Conservation (phyloP, 805 yeast genomes). For the Metschnikowia arizonensis region DNA sequence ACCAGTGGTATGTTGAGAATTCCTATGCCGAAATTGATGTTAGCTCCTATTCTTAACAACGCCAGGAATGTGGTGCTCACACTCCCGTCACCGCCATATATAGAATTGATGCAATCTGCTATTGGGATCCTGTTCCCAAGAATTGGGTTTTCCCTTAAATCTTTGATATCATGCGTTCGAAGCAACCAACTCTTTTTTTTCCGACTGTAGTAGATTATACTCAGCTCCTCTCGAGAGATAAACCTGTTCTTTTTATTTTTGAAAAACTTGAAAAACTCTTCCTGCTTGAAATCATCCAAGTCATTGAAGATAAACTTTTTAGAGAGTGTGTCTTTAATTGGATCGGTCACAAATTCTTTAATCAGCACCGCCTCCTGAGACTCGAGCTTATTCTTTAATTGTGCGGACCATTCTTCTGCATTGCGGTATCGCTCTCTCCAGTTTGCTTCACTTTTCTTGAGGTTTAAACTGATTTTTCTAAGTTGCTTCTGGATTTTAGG, state of each 20-base stretch:
- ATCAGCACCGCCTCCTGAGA: not conserved
- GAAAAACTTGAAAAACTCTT: slow-evolving; percentile 1
- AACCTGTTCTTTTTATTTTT: not conserved
- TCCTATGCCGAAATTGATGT: slow-evolving; percentile 1
- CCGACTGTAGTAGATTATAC: slow-evolving; percentile 6
- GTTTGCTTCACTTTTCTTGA: not conserved
- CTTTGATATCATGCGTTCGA: slow-evolving; percentile 2
- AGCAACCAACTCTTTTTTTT: slow-evolving; percentile 8
- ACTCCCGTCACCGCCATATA: slow-evolving; percentile 11
- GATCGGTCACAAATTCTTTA: slow-evolving; percentile 1
- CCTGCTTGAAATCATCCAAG: not conserved
- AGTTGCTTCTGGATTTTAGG: not conserved
- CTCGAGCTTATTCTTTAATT: not conserved
- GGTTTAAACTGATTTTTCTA: not conserved
- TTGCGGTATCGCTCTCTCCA: not conserved
- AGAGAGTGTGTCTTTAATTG: not conserved
- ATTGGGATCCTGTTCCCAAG: slow-evolving; percentile 9
- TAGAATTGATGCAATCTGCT: slow-evolving; percentile 12
- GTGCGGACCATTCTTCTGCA: not conserved
- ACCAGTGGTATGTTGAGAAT: not conserved
- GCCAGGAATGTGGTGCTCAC: slow-evolving; percentile 10
- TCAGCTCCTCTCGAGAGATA: slow-evolving; percentile 8
- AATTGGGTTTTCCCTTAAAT: not conserved
- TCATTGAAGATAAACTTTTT: not conserved
- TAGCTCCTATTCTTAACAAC: slow-evolving; percentile 6